These are phyloP conservation scores for Podaxis mareebaensis DNA, from an alignment of 768 basidiomycete species.

Conservation along the genomic window DNA sequence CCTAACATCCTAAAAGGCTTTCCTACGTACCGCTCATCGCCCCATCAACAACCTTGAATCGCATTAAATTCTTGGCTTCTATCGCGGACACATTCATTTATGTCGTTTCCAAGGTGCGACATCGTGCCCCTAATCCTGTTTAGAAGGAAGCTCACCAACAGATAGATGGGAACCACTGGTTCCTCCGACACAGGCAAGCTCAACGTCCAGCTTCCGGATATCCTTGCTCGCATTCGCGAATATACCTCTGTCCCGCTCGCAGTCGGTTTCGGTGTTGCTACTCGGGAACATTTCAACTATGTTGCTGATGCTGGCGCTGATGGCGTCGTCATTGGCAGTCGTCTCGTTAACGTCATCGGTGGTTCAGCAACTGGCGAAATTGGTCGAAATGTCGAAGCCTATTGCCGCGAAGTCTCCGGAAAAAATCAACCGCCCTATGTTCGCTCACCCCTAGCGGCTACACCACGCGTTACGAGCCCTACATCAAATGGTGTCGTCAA, in stretches of 20 bases:
- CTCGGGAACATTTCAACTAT: conserved; percentile 81
- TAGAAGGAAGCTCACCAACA: conserved; percentile 19
- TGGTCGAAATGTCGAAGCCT: conserved; percentile 61
- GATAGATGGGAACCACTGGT: conserved; percentile 94
- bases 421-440: conserved; percentile 38
- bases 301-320: conserved; percentile 91
- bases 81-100: conserved; percentile 99
- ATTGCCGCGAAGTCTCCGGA: conserved; percentile 69
- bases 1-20: conserved; percentile 49
- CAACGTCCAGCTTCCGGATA: conserved; percentile 77
- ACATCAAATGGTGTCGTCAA: neutral
- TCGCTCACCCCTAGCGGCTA: conserved; percentile 32
- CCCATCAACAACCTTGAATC: conserved; percentile 84
- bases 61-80: conserved; percentile 87
- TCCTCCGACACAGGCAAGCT: conserved; percentile 75
- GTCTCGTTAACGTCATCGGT: conserved; percentile 81
- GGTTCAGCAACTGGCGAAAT: conserved; percentile 50
- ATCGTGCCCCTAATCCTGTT: neutral
- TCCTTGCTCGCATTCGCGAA: conserved; percentile 80
- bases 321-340: conserved; percentile 92
- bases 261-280: conserved; percentile 96
- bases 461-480: conserved; percentile 20
- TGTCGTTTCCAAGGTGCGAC: conserved; percentile 87
- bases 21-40: conserved; percentile 96
- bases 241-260: conserved; percentile 83